Evolutionary conservation across 2,329 filamentous ascomycete genomes (phyloP), one percentile per base, ranked within the genome.

Genomic region (Aspergillus latus): DNA sequence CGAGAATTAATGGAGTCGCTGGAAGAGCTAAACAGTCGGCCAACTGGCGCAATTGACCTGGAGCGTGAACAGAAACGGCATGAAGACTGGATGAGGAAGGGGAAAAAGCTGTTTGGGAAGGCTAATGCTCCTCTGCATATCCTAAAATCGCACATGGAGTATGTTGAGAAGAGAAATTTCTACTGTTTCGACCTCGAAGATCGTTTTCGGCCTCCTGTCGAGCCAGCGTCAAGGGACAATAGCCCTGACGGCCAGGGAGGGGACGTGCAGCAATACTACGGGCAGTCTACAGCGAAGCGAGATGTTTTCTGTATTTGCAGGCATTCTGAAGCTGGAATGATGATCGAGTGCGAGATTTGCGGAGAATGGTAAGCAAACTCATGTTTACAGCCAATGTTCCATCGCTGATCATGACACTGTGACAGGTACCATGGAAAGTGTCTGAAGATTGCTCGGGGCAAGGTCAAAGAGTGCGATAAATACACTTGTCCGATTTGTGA

Each of bases 401-500:
- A 56, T 34, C 36, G 49, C 65, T 78, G 67, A 77, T 39, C 26
- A 5, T 28, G 26, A 28, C 26, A 28, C 26, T 37, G 54, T 51
- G 40, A 5, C 28, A 92, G 89, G 89, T 99, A 99, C 69, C 94
- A 99, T 68, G 93, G 94, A 58, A 97, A 97, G 74, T 99, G 94
- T 67, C 81, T 99, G 37, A 99, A 99, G 78, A 97, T 99, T 68
- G 94, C 94, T 2, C 86, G 94, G 49, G 94, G 94, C 51, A 99
- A 97, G 71, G 90, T 99, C 66, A 97, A 97, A 76, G 94, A 97
- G 69, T 93, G 96, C 61, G 94, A 97, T 70, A 96, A 96, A 72
- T 99, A 97, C 71, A 97, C 93, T 1, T 99, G 94, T 68, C 94
- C 94, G 0, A 96, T 99, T 60, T 99, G 94, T 71, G 94, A 99